Percentiles rank a stretch among this genome's conserved stretches.
Evolutionary conservation across 306 rosid genomes (phyloP).

Genomic region (Vigna nakashimae): DNA sequence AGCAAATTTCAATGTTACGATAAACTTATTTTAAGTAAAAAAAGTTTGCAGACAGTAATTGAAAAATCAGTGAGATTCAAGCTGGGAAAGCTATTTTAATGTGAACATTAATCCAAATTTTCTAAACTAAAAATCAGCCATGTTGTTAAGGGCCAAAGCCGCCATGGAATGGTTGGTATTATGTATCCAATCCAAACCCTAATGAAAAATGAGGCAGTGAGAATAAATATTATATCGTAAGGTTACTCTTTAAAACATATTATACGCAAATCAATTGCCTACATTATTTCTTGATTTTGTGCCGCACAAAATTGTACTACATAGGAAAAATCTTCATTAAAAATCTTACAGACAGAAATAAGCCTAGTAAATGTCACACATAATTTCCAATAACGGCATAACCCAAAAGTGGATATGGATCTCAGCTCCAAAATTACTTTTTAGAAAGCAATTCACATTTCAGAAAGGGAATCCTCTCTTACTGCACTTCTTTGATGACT

Average conservation of each 20-base stretch:
- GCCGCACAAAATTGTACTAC: conserved; percentile 3
- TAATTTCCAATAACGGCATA: conserved; percentile 18
- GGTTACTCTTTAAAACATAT: background rate
- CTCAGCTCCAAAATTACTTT: conserved; percentile 35
- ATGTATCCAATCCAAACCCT: background rate
- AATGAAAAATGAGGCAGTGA: background rate
- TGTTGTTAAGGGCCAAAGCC: background rate
- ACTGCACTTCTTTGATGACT: conserved; percentile 55
- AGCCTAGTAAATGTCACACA: background rate
- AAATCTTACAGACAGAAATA: conserved; percentile 1
- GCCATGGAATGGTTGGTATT: background rate
- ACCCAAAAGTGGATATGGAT: conserved; percentile 28
- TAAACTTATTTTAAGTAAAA: too few species aligned
- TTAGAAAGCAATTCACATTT: conserved; percentile 31
- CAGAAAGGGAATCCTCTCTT: conserved; percentile 73
- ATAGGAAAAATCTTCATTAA: conserved; percentile 11
- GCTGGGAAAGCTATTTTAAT: background rate
- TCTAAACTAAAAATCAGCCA: background rate
- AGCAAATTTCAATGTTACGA: background rate
- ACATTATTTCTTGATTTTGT: background rate
- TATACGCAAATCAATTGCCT: background rate
- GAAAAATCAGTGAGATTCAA: background rate
- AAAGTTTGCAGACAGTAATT: background rate
- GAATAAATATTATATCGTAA: background rate
- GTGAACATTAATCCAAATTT: background rate